These are phyloP conservation scores for Pythium aquatile DNA, from an alignment of 352 stramenopile species.

Conservation along the genomic window DNA sequence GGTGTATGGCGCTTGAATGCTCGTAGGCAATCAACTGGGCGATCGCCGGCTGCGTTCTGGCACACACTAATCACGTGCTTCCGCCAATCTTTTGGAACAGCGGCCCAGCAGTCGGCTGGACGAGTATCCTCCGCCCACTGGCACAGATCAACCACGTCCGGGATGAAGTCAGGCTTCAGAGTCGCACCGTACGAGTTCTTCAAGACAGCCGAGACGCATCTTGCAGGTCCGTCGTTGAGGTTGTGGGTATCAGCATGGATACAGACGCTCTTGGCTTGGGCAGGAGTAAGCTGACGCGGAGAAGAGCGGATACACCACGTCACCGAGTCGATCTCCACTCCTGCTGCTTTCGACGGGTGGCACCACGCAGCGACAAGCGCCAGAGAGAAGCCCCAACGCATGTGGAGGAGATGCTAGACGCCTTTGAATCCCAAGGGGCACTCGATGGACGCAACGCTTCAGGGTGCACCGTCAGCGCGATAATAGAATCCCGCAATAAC, in stretches of 20 bases:
- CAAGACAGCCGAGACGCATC: constrained; percentile 3
- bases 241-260: neutral
- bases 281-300: neutral
- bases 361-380: neutral
- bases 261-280: constrained; percentile 13
- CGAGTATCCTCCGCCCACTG: neutral
- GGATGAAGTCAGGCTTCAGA: neutral
- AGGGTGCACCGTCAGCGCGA: neutral
- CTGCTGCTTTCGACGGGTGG: neutral
- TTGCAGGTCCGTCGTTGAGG: constrained; percentile 15
- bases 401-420: neutral
- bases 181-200: neutral
- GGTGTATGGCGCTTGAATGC: constrained; percentile 22
- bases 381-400: neutral
- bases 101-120: constrained; percentile 51
- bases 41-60: constrained; percentile 28
- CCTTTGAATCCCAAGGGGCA: neutral
- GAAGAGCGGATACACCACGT: constrained; percentile 8
- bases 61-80: constrained; percentile 33
- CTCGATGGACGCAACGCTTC: neutral
- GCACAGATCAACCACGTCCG: constrained; percentile 9
- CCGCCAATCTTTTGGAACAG: constrained; percentile 16
- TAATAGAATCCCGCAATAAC: constrained; percentile 11
- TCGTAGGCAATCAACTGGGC: constrained; percentile 36
- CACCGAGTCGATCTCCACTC: neutral